Evolutionary conservation across 306 rosid genomes (phyloP).

Genomic region (Oxytropis ochrocephala): DNA sequence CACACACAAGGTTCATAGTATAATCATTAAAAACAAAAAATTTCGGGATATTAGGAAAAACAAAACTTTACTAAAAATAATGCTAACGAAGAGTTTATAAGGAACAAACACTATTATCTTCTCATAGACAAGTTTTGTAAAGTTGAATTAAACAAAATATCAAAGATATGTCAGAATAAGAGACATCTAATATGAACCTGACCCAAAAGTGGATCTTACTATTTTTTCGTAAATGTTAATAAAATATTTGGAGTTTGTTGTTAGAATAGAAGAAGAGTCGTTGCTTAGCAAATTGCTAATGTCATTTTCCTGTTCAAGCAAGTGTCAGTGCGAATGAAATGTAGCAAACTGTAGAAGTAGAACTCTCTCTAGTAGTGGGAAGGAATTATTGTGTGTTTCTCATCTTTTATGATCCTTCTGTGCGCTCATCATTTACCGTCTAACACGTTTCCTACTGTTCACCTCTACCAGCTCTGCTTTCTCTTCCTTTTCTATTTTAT

Average conservation of each 20-base stretch:
- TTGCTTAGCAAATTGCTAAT: not conserved
- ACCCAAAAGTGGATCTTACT: too few relatives aligned
- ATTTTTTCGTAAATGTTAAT: too few relatives aligned
- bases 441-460: not conserved
- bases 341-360: not conserved
- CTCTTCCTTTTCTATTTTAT: not conserved
- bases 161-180: too few relatives aligned
- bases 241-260: not conserved
- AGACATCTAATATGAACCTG: too few relatives aligned
- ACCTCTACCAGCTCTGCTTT: not conserved
- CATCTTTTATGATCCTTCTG: not conserved
- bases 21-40: not conserved
- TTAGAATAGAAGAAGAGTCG: slow-evolving; percentile 30
- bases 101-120: too few relatives aligned
- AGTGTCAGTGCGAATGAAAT: not conserved
- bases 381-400: not conserved
- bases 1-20: not conserved
- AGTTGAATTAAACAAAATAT: too few relatives aligned
- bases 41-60: not conserved
- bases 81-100: too few relatives aligned
- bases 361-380: not conserved
- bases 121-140: too few relatives aligned
- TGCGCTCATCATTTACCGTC: not conserved
- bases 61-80: too few relatives aligned
- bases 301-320: not conserved